These are phyloP conservation scores for Ettlia oleoabundans DNA, from an alignment of 139 green algal species.

Conservation along the genomic window DNA sequence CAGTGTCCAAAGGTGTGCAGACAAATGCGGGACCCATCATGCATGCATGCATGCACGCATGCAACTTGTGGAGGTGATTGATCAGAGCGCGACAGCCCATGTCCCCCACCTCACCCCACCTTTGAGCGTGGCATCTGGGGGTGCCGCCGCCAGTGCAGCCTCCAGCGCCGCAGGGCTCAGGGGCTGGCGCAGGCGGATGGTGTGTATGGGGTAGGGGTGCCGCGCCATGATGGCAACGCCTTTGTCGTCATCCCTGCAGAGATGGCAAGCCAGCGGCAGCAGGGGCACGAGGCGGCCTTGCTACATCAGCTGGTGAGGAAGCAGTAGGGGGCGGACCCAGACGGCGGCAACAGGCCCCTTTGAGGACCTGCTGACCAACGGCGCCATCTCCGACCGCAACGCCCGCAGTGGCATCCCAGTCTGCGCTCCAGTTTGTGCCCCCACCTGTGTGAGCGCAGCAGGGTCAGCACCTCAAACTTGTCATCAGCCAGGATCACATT, in stretches of 20 bases:
- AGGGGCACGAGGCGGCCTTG: too few species aligned
- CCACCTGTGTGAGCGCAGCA: constrained; percentile 86
- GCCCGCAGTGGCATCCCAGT: not conserved
- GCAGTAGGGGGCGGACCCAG: too few species aligned
- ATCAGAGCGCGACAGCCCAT: not conserved
- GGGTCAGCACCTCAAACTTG: constrained; percentile 90
- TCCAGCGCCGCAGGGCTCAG: constrained; percentile 31
- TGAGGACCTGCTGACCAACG: not conserved
- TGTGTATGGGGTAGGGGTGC: constrained; percentile 78
- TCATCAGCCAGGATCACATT: constrained; percentile 95
- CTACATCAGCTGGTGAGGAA: too few species aligned
- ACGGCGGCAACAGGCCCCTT: too few species aligned
- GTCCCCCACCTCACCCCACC: not conserved
- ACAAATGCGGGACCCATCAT: too few species aligned
- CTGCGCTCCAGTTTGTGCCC: not conserved
- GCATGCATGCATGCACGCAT: too few species aligned
- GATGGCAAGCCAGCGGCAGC: not conserved
- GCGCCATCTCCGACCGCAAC: not conserved
- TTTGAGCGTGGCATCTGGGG: constrained; percentile 3
- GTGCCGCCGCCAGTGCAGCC: constrained; percentile 25
- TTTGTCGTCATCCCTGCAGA: constrained; percentile 86
- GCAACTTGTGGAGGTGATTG: too few species aligned
- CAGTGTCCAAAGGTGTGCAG: too few species aligned
- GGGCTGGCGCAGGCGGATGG: constrained; percentile 48
- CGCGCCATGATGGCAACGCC: constrained; percentile 78